Evolutionary conservation across 768 basidiomycete genomes (phyloP).

Genomic region (Tulasnella sp.): DNA sequence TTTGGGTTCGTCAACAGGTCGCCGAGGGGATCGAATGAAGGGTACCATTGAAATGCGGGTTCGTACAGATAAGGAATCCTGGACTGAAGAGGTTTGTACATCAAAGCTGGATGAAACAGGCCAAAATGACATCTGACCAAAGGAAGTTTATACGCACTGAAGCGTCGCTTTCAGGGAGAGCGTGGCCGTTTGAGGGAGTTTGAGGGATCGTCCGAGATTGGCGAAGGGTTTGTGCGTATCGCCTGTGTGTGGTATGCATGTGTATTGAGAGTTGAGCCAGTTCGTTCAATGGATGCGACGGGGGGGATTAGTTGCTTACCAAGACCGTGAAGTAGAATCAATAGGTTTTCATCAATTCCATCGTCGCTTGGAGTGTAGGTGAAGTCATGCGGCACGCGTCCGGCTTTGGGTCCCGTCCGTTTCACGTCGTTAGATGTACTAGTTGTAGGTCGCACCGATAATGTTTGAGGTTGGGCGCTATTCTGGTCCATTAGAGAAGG

Average conservation of each 20-base stretch:
- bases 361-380: conserved; percentile 65
- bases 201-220: conserved; percentile 58
- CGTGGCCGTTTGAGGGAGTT: conserved; percentile 81
- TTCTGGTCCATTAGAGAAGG: too few relatives aligned
- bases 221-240: conserved; percentile 73
- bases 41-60: conserved; percentile 73
- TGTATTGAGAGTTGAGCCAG: too few relatives aligned
- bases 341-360: conserved; percentile 75
- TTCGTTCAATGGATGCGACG: too few relatives aligned
- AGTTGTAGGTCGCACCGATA: too few relatives aligned
- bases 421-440: too few relatives aligned
- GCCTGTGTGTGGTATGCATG: too few relatives aligned
- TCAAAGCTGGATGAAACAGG: too few relatives aligned
- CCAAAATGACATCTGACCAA: too few relatives aligned
- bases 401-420: background rate
- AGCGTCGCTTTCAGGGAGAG: conserved; percentile 73
- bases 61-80: conserved; percentile 68
- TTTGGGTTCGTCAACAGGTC: conserved; percentile 60
- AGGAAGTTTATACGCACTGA: conserved; percentile 41
- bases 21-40: conserved; percentile 69
- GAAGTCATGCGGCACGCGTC: conserved; percentile 31
- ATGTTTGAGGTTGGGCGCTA: too few relatives aligned
- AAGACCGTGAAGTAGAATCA: conserved; percentile 77
- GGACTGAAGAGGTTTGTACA: conserved; percentile 10
- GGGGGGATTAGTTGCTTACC: conserved; percentile 37